Evolutionary conservation across 108 stramenopile genomes (phyloP), one percentile per base, ranked within the genome.

Genomic region (Pseudonitzschia pungens): DNA sequence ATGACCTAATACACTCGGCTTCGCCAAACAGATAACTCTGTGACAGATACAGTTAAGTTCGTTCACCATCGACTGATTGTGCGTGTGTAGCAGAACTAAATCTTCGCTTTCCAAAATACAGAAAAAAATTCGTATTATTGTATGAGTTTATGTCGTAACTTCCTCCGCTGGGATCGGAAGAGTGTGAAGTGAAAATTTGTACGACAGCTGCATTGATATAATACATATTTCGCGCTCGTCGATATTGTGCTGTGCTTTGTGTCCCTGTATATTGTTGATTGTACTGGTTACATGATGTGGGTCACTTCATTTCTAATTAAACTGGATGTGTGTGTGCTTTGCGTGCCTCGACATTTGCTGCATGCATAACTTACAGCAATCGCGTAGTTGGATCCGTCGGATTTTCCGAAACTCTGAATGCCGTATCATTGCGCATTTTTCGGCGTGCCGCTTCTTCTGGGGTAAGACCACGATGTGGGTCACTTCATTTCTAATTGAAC

Each of bases 371-470:
- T 67, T 44, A 67, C 43, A 67, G 42, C 43, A 67, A 48, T 48
- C 45, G 26, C 12, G 18, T 44, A n/a, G 20, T 67, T 45, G 28
- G 28, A 50, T 44, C 45, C n/a, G 45, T 48, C 6, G 45, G 45
- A 67, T 50, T 45, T 7, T 22, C 10, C 14, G 66, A 67, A 28
- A 67, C 66, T 18, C 20, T 28, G n/a, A 67, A 67, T 16, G 66
- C 66, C 44, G 48, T 67, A 18, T 67, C 45, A 24, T 67, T 67
- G 21, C 43, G 66, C 29, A 24, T 33, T 20, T 62, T 62, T 40
- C 60, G 32, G 16, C 33, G 60, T 40, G 36, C 32, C 32, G 36
- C 36, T 62, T 62, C 33, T 18, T 62, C 60, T 21, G n/a, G 32
- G 33, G 32, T 40, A 15, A 62, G n/a, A 62, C 60, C 60, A 9